Percentiles rank a stretch among this genome's conserved stretches.
phyloP scores from a whole-genome alignment of 257 asterid species.

The Solanum peruvianum region DNA sequence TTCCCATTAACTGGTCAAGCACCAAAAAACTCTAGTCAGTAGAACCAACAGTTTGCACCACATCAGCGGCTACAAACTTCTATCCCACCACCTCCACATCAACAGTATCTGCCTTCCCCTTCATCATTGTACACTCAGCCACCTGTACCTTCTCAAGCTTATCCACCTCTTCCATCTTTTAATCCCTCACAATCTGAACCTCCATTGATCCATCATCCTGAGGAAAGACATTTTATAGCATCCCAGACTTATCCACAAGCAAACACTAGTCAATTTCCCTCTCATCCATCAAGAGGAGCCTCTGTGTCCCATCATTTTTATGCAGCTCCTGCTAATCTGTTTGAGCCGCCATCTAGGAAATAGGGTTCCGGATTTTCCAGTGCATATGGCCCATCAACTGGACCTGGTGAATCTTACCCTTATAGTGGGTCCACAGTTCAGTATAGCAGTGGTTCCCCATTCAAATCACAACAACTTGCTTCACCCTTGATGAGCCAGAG shows the following conservation, averaged over 20 bases:
- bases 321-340: slow-evolving; percentile 35
- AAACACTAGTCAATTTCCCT: slow-evolving; percentile 25
- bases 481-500: slow-evolving; percentile 34
- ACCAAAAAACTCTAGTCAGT: slow-evolving; percentile 47
- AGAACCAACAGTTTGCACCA: slow-evolving; percentile 41
- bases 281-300: slow-evolving; percentile 35
- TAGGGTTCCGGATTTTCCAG: slow-evolving; percentile 58
- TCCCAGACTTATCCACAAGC: slow-evolving; percentile 46
- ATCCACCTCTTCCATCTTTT: slow-evolving; percentile 22
- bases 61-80: slow-evolving; percentile 19
- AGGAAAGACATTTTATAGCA: slow-evolving; percentile 46
- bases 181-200: slow-evolving; percentile 43
- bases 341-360: slow-evolving; percentile 55
- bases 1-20: slow-evolving; percentile 43
- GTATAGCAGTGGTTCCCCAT: slow-evolving; percentile 46
- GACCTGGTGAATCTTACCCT: slow-evolving; percentile 50
- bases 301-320: slow-evolving; percentile 54
- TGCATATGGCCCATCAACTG: slow-evolving; percentile 47
- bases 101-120: slow-evolving; percentile 36
- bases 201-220: slow-evolving; percentile 49
- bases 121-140: slow-evolving; percentile 50
- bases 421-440: slow-evolving; percentile 42
- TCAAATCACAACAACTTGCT: slow-evolving; percentile 40
- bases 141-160: slow-evolving; percentile 32
- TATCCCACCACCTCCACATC: slow-evolving; percentile 15